Evolutionary conservation across 1,139 yeast species (phyloP), one percentile per base, ranked within the genome.

Genomic region (Taphrina pruni): DNA sequence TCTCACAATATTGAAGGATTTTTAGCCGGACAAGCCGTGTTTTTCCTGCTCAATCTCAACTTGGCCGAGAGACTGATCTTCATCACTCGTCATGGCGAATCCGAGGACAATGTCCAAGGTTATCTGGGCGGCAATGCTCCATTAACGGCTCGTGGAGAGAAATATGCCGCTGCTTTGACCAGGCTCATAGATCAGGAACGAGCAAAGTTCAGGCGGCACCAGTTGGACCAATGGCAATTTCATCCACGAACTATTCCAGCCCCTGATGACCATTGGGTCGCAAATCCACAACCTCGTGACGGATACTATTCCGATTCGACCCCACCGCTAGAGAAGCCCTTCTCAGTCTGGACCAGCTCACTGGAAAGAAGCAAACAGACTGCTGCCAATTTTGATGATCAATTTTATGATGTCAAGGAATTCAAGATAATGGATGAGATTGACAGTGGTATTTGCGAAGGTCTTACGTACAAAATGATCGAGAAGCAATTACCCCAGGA

Each of bases 261-360:
- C 43, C 68, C 71, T 4, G 68, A 65, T 4, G 60, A 66, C 14
- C 60, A 69, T 12, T 71, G 73, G 66, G 48, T 57, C 12, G 62
- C 61, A 7, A 65, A 65, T 32, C 57, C 65, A 7, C 65, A 55
- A 21, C 60, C 68, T 17, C 41, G 56, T 21, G 64, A 66, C 35
- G 64, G 66, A n/a, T 46, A 60, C 55, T 39, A 77, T 76, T 32
- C 75, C 76, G 81, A 79, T 78, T 48, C 32, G 38, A 48, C 60
- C 5, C 66, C 66, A 11, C 88, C 79, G 78, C 88, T 73, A 75
- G 87, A 76, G 74, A 87, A 92, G 21, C 86, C 88, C 73, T 92
- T 92, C 77, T 89, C 94, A 73, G 96, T 93, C 6, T 93, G 97
- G 96, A 88, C 97, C 0, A 89, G 96, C 35, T 90, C 91, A 96